phyloP scores from a whole-genome alignment of 208 protist genomes.

The Wallacemonas rigidus region DNA sequence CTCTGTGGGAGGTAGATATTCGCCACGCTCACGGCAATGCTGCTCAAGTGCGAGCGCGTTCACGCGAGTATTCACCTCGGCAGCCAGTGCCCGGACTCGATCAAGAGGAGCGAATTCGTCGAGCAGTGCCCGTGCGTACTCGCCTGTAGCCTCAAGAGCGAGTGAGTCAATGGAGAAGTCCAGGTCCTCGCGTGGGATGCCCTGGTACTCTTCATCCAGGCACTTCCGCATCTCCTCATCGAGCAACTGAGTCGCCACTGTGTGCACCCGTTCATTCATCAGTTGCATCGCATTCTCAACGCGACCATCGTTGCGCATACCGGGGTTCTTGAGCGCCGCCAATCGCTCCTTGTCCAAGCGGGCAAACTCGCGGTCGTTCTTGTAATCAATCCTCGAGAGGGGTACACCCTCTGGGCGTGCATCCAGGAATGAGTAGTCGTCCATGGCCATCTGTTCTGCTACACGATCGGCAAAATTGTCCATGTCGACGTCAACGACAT shows the following conservation, averaged over 20 bases:
- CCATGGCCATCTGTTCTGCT: slow-evolving; percentile 17
- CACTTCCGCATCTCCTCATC: slow-evolving; percentile 20
- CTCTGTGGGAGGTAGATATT: slow-evolving; percentile 28
- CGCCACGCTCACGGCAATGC: slow-evolving; percentile 32
- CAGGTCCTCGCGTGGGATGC: slow-evolving; percentile 34
- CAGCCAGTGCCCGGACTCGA: neutral
- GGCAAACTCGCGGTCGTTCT: slow-evolving; percentile 11
- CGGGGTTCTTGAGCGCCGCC: slow-evolving; percentile 17
- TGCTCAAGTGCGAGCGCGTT: slow-evolving; percentile 22
- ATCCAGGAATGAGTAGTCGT: slow-evolving; percentile 22
- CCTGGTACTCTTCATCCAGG: slow-evolving; percentile 29
- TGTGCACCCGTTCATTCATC: slow-evolving; percentile 33
- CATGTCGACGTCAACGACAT: slow-evolving; percentile 27
- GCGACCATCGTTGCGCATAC: slow-evolving; percentile 13
- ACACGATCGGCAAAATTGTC: slow-evolving; percentile 44
- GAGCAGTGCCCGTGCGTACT: slow-evolving; percentile 10
- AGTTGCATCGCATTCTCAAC: slow-evolving; percentile 19
- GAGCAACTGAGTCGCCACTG: slow-evolving; percentile 26
- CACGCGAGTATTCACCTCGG: slow-evolving; percentile 21
- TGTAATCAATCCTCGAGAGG: slow-evolving; percentile 9
- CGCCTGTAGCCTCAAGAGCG: neutral
- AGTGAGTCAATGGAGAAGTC: slow-evolving; percentile 25
- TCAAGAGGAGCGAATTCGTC: slow-evolving; percentile 2
- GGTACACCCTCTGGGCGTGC: slow-evolving; percentile 32
- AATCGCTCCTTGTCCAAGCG: slow-evolving; percentile 26